Evolutionary conservation across 2,329 filamentous ascomycete genomes (phyloP), one percentile per base, ranked within the genome.

Genomic region (Neonectria faginata): DNA sequence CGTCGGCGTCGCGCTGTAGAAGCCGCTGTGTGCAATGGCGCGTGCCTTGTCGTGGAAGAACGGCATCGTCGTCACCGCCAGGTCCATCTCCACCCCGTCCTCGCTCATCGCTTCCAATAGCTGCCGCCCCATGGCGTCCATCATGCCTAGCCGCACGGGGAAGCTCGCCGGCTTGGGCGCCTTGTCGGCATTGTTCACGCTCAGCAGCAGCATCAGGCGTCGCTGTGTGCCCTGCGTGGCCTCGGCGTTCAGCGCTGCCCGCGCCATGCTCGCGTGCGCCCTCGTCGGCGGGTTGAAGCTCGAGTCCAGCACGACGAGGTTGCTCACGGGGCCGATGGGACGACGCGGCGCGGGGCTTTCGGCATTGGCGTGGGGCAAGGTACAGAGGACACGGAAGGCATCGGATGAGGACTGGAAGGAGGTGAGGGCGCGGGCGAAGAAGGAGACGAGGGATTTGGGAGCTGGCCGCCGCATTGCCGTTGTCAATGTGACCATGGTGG

Each of bases 31-130:
- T 0, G 82, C 79, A 29, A 94, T 88, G 1, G 87, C 88, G 12
- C 73, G 69, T 8, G 88, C 87, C 79, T 95, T 95, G 73, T 90
- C 89, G 62, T 88, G 87, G 72, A 95, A 96, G 75, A 90, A 94
- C 0, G 92, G 90, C 71, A 86, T 83, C 39, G 86, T 91, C 0
- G 91, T 93, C 2, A 96, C 83, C 2, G 85, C 91, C 41, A 95
- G 84, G 69, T 94, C 92, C 5, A 89, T 78, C 29, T 79, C 77
- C 0, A 77, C 12, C 3, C 31, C 25, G 27, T 18, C n/a, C n/a
- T 18, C 39, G 14, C 16, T 29, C 27, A 77, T 48, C n/a, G 68
- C 67, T 5, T 62, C 59, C 3, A 83, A 76, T 31, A 88, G 70
- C 1, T 91, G 89, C 53, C 80, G 76, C 2, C 89, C 90, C 69